Base-by-base conservation (phyloP, 2,329 filamentous ascomycete genomes). In the Neocatenulostroma microsporum region DNA sequence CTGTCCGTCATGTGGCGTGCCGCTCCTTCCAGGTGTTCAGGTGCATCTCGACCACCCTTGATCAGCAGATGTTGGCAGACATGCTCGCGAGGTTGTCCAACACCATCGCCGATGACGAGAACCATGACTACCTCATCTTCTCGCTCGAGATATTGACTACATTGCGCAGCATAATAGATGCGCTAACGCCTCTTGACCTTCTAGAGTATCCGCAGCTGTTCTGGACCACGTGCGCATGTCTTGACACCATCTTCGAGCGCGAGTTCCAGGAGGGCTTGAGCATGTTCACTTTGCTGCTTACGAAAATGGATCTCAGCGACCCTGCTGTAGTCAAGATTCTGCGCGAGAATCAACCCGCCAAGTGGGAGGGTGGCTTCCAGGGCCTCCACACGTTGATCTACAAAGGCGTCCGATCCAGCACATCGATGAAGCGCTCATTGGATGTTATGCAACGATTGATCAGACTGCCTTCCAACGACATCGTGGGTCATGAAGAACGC, bases 141-240 rank as follows among this genome's bases (percentile, higher is more conserved):
- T 93, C 91, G 0, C 89, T 96, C 81, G 93, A 98, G 57, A 96
- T 98, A 39, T 63, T 98, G 36, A 95, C 88, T 0, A 98, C 93
- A 0, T 62, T 98, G 34, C 88, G 93, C 56, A 87, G 87, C 0
- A 82, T 98, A 29, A 94, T 98, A 39, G 75, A 79, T 48, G 91
- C 89, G 37, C 67, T 96, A 19, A 80, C 88, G 14, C 72, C 82
- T 0, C 75, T 82, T 24, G 82, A 88, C 56, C 70, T 98, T 2
- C 63, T 94, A 30, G 78, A 80, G n/a, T 95, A 94, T 47, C 91
- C 91, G 2, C 89, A 96, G 54, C 69, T 98, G 1, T 96, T 98
- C 62, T 98, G 93, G 93, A 94, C 89, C 1, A 94, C 85, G 0
- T 95, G 88, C 53, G 91, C 91, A 9, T 98, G 91, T 57, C 67